Evolutionary conservation across 2,329 filamentous ascomycete species (phyloP), one percentile per base, ranked within the genome.

Genomic region (Calonectria hawksworthii): DNA sequence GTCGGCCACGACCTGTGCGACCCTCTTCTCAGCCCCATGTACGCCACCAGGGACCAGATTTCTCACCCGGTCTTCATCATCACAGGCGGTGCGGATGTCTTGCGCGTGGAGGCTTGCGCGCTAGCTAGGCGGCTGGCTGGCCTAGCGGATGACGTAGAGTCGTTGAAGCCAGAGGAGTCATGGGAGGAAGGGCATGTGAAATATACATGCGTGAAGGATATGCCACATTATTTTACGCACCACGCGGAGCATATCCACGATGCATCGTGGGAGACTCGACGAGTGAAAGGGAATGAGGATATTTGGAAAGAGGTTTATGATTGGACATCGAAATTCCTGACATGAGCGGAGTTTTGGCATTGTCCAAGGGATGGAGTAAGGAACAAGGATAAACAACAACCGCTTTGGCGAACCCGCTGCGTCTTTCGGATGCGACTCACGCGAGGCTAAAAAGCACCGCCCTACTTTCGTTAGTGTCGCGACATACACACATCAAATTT

Each of bases 221-320:
- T 63, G 56, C 56, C 56, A 6, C 56, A 63, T 21, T 63, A 50
- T 38, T 65, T 65, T 65, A 65, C 61, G 38, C 61, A 50, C 38
- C 41, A 47, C 7, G 34, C 23, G 61, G 61, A 50, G 28, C 61
- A 26, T 14, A 65, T 65, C 18, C 34, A 18, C 28, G 61, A 65
- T n/a, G 38, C 61, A 6, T 44, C 38, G 18, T 65, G 61, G 61
- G 61, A 65, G 61, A 50, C 26, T 23, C 41, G 41, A n/a, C 38
- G 61, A 18, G 38, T 65, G n/a, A 65, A 65, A 21, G 61, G 38
- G 38, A 65, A 65, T 13, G 61, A 65, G 28, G 61, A 65, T 4
- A 65, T 65, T 44, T 65, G 61, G 61, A 65, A 44, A 65, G 61
- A 65, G 30, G 41, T 65, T 65, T 34, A 65, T 26, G 61, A 65